Base-by-base conservation (phyloP, 2,329 filamentous ascomycete genomes). In the Cladosporium austrohemisphaericum region DNA sequence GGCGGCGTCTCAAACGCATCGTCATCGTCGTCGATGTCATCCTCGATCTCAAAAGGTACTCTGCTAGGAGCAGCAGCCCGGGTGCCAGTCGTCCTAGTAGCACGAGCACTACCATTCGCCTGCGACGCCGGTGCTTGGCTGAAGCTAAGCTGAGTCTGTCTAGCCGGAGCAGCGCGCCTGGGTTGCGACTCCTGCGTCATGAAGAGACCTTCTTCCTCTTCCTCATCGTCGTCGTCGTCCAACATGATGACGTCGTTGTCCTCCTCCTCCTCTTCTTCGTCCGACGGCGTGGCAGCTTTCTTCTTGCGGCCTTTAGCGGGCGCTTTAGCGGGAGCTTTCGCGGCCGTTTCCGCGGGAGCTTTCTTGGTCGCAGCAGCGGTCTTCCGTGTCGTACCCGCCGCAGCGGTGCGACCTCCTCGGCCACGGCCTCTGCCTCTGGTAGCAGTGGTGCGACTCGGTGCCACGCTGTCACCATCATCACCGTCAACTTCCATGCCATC, bases 341-440 rank as follows among this genome's bases (percentile, higher is more conserved):
- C 57, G n/a, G 63, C 54, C 33, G 68, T 65, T 57, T 68, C 72
- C 51, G 57, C 62, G 40, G 56, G 57, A 29, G 57, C 60, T 55
- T 66, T 65, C 58, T 71, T 71, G 26, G 68, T 41, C n/a, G 63
- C 53, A 5, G 66, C 56, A 22, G 68, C 56, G 2, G 65, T 60
- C 29, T 71, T 68, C 14, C 70, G 63, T 13, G 68, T 66, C 5
- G 69, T 62, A 40, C 73, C 64, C 45, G 72, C 65, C 22, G 73
- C 61, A 47, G 74, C 65, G 35, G 74, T 70, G 47, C 62, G 67
- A 4, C 61, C 65, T 29, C 58, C 56, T 46, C 71, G 61, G 18
- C 69, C 65, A 33, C 71, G 64, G 10, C 74, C 73, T 47, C 77
- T 70, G 19, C 76, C 76, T 50, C 73, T 69, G 16, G 69, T 65